These are phyloP conservation scores for Circinella minor DNA, from an alignment of 371 early-diverging fungal genomes.

Conservation along the genomic window DNA sequence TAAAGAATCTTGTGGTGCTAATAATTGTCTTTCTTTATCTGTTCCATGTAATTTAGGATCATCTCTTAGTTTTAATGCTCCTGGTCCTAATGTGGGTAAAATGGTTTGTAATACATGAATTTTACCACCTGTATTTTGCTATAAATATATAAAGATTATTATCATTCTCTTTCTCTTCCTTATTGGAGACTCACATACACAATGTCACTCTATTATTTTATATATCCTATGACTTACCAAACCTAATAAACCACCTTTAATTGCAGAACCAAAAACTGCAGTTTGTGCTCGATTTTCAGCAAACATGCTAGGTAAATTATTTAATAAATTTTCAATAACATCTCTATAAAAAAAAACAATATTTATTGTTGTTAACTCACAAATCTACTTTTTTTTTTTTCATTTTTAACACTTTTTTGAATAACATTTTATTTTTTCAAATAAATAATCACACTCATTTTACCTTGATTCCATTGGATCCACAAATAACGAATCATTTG, in stretches of 20 bases:
- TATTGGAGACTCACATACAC: no score
- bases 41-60: conserved; percentile 85
- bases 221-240: conserved; percentile 53
- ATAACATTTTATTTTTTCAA: no score
- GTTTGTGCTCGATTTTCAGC: conserved; percentile 73
- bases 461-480: conserved; percentile 76
- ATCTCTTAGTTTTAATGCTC: conserved; percentile 83
- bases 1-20: conserved; percentile 83
- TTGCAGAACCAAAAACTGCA: conserved; percentile 85
- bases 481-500: conserved; percentile 80
- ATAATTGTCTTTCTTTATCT: conserved; percentile 89
- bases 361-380: not conserved
- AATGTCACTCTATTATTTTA: no score
- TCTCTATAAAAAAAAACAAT: conserved; percentile 29
- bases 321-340: conserved; percentile 83
- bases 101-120: conserved; percentile 82
- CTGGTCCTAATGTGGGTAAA: conserved; percentile 88
- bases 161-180: no score
- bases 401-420: no score
- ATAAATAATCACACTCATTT: not conserved
- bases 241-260: conserved; percentile 75
- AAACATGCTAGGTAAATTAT: conserved; percentile 81
- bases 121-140: conserved; percentile 86
- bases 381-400: no score
- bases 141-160: not conserved